Percentiles rank a stretch among this genome's conserved stretches.
phyloP scores from a whole-genome alignment of 441 rosid species.

The Bruguiera hainesii region DNA sequence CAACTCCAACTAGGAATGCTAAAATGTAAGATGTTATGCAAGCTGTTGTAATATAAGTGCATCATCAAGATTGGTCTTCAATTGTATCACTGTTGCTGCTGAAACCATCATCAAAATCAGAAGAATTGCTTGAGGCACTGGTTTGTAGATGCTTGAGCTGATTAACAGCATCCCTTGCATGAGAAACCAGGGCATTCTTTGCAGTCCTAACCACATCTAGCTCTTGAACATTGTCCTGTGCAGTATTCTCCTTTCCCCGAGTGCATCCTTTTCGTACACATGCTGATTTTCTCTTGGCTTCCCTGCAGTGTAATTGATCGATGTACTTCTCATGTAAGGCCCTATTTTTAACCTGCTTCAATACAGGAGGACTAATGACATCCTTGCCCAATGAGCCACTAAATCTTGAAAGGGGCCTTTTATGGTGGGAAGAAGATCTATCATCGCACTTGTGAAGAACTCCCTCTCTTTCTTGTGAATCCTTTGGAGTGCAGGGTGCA shows the following conservation, averaged over 20 bases:
- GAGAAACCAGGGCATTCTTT: constrained; percentile 49
- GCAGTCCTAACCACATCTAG: constrained; percentile 47
- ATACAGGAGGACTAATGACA: constrained; percentile 62
- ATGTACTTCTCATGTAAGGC: constrained; percentile 86
- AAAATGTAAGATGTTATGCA: background rate
- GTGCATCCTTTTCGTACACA: constrained; percentile 20
- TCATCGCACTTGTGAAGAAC: constrained; percentile 38
- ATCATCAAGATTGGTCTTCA: constrained; percentile 22
- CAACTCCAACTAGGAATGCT: constrained; percentile 1
- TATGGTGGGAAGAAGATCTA: constrained; percentile 35
- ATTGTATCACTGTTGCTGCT: constrained; percentile 34
- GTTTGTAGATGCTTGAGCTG: constrained; percentile 38
- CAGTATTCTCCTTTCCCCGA: constrained; percentile 39
- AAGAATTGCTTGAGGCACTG: constrained; percentile 23
- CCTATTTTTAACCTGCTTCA: constrained; percentile 70
- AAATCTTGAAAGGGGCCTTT: constrained; percentile 39
- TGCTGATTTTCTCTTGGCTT: constrained; percentile 68
- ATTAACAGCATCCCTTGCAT: constrained; percentile 57
- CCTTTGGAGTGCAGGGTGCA: constrained; percentile 46
- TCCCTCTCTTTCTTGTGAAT: constrained; percentile 32
- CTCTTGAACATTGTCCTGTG: constrained; percentile 18
- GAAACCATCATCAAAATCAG: constrained; percentile 29
- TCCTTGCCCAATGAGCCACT: constrained; percentile 19
- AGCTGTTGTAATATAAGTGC: background rate
- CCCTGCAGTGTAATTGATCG: constrained; percentile 74